Conservation (phyloP, 2,329 filamentous ascomycete species). For the Cadophora malorum region DNA sequence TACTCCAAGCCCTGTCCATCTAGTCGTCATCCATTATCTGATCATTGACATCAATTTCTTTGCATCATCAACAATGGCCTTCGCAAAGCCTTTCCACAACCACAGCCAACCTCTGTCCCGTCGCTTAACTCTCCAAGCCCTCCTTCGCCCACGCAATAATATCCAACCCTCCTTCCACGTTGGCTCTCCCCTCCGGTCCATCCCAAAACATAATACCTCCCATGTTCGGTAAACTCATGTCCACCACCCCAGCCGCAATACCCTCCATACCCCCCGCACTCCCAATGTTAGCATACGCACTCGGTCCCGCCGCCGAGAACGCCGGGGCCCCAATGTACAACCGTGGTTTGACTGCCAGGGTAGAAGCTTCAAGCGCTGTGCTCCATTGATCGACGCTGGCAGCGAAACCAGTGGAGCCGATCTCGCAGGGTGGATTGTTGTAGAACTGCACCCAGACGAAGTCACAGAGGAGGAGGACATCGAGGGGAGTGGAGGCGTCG, state of each 20-base stretch:
- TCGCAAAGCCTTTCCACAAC: neutral
- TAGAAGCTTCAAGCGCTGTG: slow-evolving; percentile 34
- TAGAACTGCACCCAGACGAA: slow-evolving; percentile 52
- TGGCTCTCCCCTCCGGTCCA: slow-evolving; percentile 36
- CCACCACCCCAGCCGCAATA: slow-evolving; percentile 44
- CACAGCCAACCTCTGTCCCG: neutral
- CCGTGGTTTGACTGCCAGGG: slow-evolving; percentile 36
- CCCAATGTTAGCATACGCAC: slow-evolving; percentile 44
- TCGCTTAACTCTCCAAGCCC: slow-evolving; percentile 23
- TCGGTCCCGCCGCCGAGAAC: slow-evolving; percentile 41
- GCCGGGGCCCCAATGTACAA: slow-evolving; percentile 48
- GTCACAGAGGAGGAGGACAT: slow-evolving; percentile 46
- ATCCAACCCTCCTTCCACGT: slow-evolving; percentile 40
- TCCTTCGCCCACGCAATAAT: slow-evolving; percentile 40
- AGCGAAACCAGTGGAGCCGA: slow-evolving; percentile 41
- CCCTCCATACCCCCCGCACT: slow-evolving; percentile 38
- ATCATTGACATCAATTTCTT: neutral
- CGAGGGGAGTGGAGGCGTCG: slow-evolving; percentile 46
- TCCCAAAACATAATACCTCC: slow-evolving; percentile 52
- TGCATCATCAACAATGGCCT: neutral
- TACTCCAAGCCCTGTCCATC: neutral
- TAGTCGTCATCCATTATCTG: slow-evolving; percentile 6
- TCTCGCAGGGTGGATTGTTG: slow-evolving; percentile 49
- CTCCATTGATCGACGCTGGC: slow-evolving; percentile 46
- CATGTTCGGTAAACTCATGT: slow-evolving; percentile 43